Evolutionary conservation across 148 eudicot species (phyloP).

Genomic region (Gaultheria prostrata): DNA sequence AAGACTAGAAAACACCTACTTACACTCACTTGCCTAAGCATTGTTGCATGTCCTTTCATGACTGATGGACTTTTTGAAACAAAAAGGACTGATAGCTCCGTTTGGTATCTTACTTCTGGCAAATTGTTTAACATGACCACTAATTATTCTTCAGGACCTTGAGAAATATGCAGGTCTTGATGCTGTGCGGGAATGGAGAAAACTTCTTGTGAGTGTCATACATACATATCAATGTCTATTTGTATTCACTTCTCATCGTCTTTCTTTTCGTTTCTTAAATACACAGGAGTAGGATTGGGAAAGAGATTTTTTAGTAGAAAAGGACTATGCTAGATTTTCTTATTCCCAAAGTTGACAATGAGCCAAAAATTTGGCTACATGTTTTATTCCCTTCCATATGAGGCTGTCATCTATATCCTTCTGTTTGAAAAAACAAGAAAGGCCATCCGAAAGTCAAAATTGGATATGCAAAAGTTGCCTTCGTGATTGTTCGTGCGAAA

Average conservation of each 20-base stretch:
- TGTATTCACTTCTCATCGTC: background rate
- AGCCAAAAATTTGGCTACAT: background rate
- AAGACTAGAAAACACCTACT: background rate
- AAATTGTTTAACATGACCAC: background rate
- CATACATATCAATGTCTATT: background rate
- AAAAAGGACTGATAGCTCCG: background rate
- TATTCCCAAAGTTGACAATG: background rate
- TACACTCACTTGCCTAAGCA: background rate
- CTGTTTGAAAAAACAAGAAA: background rate
- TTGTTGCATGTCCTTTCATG: background rate
- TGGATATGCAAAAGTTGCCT: background rate
- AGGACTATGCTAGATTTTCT: background rate
- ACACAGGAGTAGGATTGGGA: background rate
- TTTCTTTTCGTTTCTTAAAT: background rate
- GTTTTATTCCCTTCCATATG: background rate
- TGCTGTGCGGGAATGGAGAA: conserved; percentile 89
- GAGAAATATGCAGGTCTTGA: conserved; percentile 72
- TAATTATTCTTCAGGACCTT: conserved; percentile 54
- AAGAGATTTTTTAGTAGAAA: background rate
- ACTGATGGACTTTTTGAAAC: background rate
- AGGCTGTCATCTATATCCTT: background rate
- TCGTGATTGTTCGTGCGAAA: background rate
- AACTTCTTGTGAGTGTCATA: conserved; percentile 73
- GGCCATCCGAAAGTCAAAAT: background rate
- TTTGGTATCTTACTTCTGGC: conserved; percentile 4